Base-by-base conservation (phyloP, 495 filamentous ascomycete genomes). In the Aspergillus olivimuriae region DNA sequence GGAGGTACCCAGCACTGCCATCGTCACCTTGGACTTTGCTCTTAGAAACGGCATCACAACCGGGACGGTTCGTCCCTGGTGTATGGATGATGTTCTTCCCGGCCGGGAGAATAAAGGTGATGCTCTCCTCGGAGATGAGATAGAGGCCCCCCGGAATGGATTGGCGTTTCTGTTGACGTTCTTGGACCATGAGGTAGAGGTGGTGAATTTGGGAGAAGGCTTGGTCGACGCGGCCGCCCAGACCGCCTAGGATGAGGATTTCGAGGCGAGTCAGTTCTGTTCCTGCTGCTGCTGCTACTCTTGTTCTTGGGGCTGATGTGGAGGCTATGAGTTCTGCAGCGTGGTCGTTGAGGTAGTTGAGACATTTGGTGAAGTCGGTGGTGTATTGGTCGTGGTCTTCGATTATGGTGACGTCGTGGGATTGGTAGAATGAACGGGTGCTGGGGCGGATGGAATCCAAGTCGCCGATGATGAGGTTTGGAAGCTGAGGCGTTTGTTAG, bases 221-320 rank as follows among this genome's bases (percentile, higher is more conserved):
- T 49, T 97, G 94, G 60, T 98, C 92, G 5, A 95, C 86, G 20
- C 92, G 78, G 2, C 94, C 94, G 16, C 84, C 87, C 1, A 97
- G 74, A 12, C 88, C 83, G 17, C 91, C 91, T n/a, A 91, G 58
- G 20, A 85, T 77, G 22, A 92, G 68, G 36, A 92, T 69, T 20
- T 76, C 63, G 12, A 77, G 50, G 14, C 14, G 4, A 19, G 34
- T 6, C 2, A 9, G 11, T 43, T 23, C 3, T 39, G 47, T 28
- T 43, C 22, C 14, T 50, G 19, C 10, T 34, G n/a, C 9, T 48
- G 14, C 15, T 32, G 28, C 5, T 1, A 1, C 11, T 5, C 38
- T 10, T 33, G 21, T 33, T 22, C 15, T 4, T 40, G 49, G 23
- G 34, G 31, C 10, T 44, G 55, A 11, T 10, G 54, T 44, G 19